Evolutionary conservation across 2,329 filamentous ascomycete species (phyloP).

Genomic region (Canariomyces notabilis): DNA sequence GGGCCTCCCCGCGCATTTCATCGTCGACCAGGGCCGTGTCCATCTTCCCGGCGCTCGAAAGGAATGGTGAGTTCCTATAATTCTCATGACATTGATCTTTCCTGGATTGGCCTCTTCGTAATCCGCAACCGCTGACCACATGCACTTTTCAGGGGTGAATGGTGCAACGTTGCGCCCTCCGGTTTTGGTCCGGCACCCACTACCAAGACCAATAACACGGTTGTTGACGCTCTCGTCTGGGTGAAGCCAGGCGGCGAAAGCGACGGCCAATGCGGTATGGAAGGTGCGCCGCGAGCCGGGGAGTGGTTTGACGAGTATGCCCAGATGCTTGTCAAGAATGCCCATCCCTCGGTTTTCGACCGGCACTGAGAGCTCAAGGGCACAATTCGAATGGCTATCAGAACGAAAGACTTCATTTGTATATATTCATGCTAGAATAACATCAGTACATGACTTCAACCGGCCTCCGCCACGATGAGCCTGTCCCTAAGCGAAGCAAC

Average conservation of each 20-base stretch:
- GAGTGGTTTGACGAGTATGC: slow-evolving; percentile 40
- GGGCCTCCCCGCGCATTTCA: slow-evolving; percentile 40
- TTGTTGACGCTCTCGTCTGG: slow-evolving; percentile 41
- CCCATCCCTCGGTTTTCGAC: slow-evolving; percentile 24
- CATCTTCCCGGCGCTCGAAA: slow-evolving; percentile 33
- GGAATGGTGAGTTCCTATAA: slow-evolving; percentile 28
- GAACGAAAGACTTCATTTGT: not conserved
- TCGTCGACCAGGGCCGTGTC: slow-evolving; percentile 42
- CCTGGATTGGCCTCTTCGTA: not conserved
- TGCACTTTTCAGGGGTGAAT: slow-evolving; percentile 33
- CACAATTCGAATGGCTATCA: not conserved
- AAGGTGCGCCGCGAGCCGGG: slow-evolving; percentile 35
- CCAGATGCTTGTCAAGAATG: slow-evolving; percentile 38
- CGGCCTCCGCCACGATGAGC: too few species aligned
- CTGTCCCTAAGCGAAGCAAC: too few species aligned
- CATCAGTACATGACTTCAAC: too few species aligned
- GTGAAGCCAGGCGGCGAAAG: slow-evolving; percentile 42
- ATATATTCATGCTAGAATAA: not conserved
- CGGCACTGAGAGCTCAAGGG: slow-evolving; percentile 2
- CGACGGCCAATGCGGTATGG: slow-evolving; percentile 37
- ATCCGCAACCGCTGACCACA: not conserved
- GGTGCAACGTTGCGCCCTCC: slow-evolving; percentile 40
- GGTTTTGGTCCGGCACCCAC: slow-evolving; percentile 36
- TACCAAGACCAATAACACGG: slow-evolving; percentile 32
- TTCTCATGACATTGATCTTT: not conserved